Percentiles rank a stretch among this genome's conserved stretches.
phyloP scores from a whole-genome alignment of 2,329 filamentous ascomycete species.

The Exophiala spinifera region DNA sequence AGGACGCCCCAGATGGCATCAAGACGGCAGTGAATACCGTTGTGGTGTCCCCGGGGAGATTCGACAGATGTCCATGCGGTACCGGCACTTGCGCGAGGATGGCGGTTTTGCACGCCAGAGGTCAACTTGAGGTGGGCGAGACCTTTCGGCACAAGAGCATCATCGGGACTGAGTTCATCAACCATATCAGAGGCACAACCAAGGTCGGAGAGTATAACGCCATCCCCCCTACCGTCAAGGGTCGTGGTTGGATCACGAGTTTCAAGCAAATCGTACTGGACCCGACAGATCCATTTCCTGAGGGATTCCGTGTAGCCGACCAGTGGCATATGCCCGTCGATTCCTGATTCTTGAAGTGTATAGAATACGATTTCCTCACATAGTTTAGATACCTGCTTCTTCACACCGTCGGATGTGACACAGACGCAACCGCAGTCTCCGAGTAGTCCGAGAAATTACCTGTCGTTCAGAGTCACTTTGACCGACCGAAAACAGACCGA shows the following conservation, averaged over 20 bases:
- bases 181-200: constrained; percentile 38
- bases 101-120: constrained; percentile 44
- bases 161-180: constrained; percentile 44
- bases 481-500: too few relatives aligned
- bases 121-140: constrained; percentile 38
- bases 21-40: constrained; percentile 41
- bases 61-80: constrained; percentile 48
- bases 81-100: constrained; percentile 46
- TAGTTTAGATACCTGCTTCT: too few relatives aligned
- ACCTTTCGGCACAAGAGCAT: constrained; percentile 42
- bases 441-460: too few relatives aligned
- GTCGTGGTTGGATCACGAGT: constrained; percentile 47
- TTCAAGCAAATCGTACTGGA: constrained; percentile 46
- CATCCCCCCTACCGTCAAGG: constrained; percentile 43
- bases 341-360: neutral
- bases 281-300: constrained; percentile 45
- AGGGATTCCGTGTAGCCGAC: constrained; percentile 41
- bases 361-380: too few relatives aligned
- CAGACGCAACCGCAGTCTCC: too few relatives aligned
- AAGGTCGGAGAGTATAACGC: constrained; percentile 42
- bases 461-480: too few relatives aligned
- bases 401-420: too few relatives aligned
- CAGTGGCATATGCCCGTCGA: constrained; percentile 15
- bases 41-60: constrained; percentile 46
- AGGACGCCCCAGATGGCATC: constrained; percentile 15